phyloP scores from a whole-genome alignment of 805 yeast genomes.

The Saccharomyces cerevisiae region DNA sequence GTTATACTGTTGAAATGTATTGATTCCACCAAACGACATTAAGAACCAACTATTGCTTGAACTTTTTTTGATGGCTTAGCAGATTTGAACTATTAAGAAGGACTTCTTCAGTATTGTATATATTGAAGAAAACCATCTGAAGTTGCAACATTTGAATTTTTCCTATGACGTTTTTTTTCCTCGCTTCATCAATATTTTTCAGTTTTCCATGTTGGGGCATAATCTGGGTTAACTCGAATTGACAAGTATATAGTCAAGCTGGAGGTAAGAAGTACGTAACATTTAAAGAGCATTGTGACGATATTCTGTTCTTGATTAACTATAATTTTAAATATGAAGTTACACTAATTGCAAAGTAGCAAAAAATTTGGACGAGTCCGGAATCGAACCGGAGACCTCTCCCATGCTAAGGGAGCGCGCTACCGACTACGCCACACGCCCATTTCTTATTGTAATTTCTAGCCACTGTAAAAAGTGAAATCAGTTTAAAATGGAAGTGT shows the following conservation, averaged over 20 bases:
- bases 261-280: too few species aligned
- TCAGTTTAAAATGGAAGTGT: too few species aligned
- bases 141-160: neutral
- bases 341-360: too few species aligned
- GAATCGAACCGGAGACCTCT: neutral
- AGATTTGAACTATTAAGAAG: neutral
- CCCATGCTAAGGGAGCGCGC: neutral
- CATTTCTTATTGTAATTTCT: neutral
- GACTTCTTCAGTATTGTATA: neutral
- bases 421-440: neutral
- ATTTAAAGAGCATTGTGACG: too few species aligned
- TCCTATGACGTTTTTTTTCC: neutral
- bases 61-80: neutral
- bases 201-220: neutral
- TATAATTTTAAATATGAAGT: too few species aligned
- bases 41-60: neutral
- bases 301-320: too few species aligned
- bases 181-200: neutral
- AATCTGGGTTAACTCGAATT: neutral
- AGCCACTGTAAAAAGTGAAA: too few species aligned
- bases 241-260: neutral
- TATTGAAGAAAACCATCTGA: neutral
- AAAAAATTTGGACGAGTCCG: neutral
- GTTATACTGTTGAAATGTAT: conserved; percentile 21
- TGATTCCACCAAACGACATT: conserved; percentile 26